These are phyloP conservation scores for Suhomyces faveliae DNA, from an alignment of 805 yeast genomes.

Conservation along the genomic window DNA sequence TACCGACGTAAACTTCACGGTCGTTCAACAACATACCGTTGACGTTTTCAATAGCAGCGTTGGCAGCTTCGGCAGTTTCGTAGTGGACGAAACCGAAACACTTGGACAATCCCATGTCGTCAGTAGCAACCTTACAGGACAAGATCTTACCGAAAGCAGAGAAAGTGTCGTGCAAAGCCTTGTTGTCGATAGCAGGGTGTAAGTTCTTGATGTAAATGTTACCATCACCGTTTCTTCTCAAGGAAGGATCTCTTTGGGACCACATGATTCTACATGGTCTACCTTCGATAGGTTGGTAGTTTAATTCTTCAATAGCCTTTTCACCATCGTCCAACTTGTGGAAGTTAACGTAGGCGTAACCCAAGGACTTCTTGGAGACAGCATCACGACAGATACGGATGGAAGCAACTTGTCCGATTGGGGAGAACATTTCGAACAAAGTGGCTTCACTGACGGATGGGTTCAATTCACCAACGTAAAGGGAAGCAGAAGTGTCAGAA, in stretches of 20 bases:
- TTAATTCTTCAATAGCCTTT: constrained; percentile 90
- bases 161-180: constrained; percentile 97
- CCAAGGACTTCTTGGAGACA: constrained; percentile 92
- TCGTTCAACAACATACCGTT: constrained; percentile 98
- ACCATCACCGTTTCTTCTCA: constrained; percentile 93
- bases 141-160: constrained; percentile 93
- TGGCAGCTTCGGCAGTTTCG: constrained; percentile 89
- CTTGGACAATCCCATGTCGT: constrained; percentile 85
- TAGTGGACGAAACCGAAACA: constrained; percentile 98
- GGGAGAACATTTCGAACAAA: constrained; percentile 91
- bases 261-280: constrained; percentile 99
- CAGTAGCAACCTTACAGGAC: constrained; percentile 96
- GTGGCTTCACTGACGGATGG: constrained; percentile 90
- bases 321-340: constrained; percentile 86
- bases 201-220: constrained; percentile 97
- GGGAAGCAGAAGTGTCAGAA: constrained; percentile 71
- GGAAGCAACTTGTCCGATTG: constrained; percentile 91
- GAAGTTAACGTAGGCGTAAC: constrained; percentile 98
- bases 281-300: constrained; percentile 92
- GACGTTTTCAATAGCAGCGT: constrained; percentile 92
- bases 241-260: constrained; percentile 98
- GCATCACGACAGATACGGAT: constrained; percentile 99
- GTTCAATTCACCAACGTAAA: constrained; percentile 97
- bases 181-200: constrained; percentile 97
- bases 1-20: constrained; percentile 93